Conservation (phyloP, 306 rosid genomes). For the Castanopsis chinensis region DNA sequence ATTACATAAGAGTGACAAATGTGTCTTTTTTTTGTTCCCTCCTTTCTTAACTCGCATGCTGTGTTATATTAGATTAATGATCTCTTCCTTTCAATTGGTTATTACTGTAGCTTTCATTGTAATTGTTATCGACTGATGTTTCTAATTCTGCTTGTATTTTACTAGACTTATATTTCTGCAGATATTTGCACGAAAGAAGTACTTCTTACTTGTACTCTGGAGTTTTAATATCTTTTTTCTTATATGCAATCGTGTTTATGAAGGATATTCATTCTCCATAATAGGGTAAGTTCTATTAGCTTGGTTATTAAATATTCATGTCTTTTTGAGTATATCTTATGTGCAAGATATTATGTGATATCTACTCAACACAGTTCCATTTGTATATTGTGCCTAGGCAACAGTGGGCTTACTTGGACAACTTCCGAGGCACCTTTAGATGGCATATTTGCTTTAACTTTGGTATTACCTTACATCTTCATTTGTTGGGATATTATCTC, state of each 20-base stretch:
- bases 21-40: not conserved
- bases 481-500: conserved; percentile 14
- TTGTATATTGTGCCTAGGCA: conserved; percentile 43
- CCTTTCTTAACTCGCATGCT: not conserved
- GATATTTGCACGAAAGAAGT: conserved; percentile 63
- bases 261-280: conserved; percentile 78
- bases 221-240: conserved; percentile 83
- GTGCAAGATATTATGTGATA: conserved; percentile 10
- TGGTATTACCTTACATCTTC: conserved; percentile 46
- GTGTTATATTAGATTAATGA: not conserved
- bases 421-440: conserved; percentile 82
- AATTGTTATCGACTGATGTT: conserved; percentile 8
- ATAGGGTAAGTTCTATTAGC: conserved; percentile 71
- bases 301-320: conserved; percentile 6
- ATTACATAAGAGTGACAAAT: not conserved
- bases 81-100: not conserved
- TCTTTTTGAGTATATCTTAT: conserved; percentile 8
- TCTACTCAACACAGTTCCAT: conserved; percentile 16
- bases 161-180: conserved; percentile 38
- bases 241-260: conserved; percentile 79
- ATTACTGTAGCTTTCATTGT: not conserved
- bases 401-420: conserved; percentile 71
- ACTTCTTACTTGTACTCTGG: conserved; percentile 70
- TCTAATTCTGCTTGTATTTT: conserved; percentile 12
- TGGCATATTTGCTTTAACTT: conserved; percentile 99